Percentiles rank a stretch among this genome's conserved stretches.
Conservation (phyloP, 2,329 filamentous ascomycete species). For the Rosellinia necatrix region DNA sequence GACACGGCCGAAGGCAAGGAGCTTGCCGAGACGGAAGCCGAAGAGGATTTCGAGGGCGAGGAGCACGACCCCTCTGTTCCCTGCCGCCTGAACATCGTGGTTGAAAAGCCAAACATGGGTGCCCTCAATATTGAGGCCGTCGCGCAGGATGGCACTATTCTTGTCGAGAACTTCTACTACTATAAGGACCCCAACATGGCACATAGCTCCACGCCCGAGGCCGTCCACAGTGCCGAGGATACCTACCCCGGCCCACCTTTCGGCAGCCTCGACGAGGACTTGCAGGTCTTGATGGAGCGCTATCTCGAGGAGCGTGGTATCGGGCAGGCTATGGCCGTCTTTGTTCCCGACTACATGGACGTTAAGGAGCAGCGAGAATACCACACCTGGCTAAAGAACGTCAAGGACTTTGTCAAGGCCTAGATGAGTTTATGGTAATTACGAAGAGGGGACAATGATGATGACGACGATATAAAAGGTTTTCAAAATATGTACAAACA, state of each 20-base stretch:
- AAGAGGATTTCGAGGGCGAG: conserved; percentile 57
- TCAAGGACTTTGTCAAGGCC: conserved; percentile 83
- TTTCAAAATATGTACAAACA: conserved; percentile 10
- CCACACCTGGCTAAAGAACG: conserved; percentile 81
- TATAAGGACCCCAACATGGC: conserved; percentile 79
- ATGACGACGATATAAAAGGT: neutral
- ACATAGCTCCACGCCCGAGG: conserved; percentile 74
- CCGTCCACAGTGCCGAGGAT: conserved; percentile 74
- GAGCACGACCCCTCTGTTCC: conserved; percentile 67
- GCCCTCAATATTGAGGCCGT: conserved; percentile 85
- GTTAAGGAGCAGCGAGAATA: conserved; percentile 99
- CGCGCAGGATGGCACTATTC: conserved; percentile 82
- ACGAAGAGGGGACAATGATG: neutral
- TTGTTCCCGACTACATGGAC: conserved; percentile 95
- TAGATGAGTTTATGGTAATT: conserved; percentile 44
- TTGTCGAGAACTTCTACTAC: conserved; percentile 90
- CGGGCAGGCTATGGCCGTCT: conserved; percentile 82
- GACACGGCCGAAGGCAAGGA: conserved; percentile 46
- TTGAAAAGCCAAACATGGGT: conserved; percentile 86
- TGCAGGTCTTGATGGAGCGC: conserved; percentile 88
- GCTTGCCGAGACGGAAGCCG: conserved; percentile 60
- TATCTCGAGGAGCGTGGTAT: conserved; percentile 95
- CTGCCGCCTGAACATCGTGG: conserved; percentile 80
- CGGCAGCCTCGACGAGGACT: conserved; percentile 91
- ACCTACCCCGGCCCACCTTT: conserved; percentile 92